Base-by-base conservation (phyloP, 495 filamentous ascomycete species). In the Trichoderma asperelloides region DNA sequence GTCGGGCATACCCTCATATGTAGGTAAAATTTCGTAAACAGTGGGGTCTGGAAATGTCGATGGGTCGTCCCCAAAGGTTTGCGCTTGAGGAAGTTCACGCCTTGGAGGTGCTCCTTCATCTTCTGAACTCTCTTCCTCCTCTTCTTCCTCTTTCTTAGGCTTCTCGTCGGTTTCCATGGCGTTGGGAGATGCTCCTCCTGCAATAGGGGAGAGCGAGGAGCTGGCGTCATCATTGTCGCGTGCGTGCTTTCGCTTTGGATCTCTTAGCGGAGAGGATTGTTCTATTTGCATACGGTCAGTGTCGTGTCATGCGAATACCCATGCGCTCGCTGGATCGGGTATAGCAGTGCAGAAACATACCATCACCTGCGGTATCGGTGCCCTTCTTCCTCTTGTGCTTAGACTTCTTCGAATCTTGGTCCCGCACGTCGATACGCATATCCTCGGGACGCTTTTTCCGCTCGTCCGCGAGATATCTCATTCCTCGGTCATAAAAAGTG, bases 21-120 rank as follows among this genome's bases (percentile, higher is more conserved):
- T 79, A 1, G 89, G 82, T 16, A 89, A 88, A 67, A 99, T 97
- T 66, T 98, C 89, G 77, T 99, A 99, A 63, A 97, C 83, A 45
- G 93, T 97, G 0, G 93, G 92, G 72, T 99, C 95, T 70, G 92
- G 89, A 70, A 92, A 97, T 23, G 87, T 90, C n/a, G 91, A 87
- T 0, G 93, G 93, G 73, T 97, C 92, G 13, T 95, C 88, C 47
- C 93, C 94, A 71, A 99, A 96, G 2, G 91, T 89, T 71, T 96
- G 80, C 67, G 76, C 87, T 67, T 92, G 87, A 33, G 91, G 85
- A 28, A 91, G 80, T 33, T 90, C 84, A 25, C 90, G 87, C 15
- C 88, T 87, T 1, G 92, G 90, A n/a, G 88, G 84, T 6, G 89
- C 90, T 74, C 92, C 93, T 72, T 91, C 88, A 77, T 81, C 83